These are phyloP conservation scores for Aspergillus panamensis DNA, from an alignment of 495 filamentous ascomycete genomes.

Conservation along the genomic window DNA sequence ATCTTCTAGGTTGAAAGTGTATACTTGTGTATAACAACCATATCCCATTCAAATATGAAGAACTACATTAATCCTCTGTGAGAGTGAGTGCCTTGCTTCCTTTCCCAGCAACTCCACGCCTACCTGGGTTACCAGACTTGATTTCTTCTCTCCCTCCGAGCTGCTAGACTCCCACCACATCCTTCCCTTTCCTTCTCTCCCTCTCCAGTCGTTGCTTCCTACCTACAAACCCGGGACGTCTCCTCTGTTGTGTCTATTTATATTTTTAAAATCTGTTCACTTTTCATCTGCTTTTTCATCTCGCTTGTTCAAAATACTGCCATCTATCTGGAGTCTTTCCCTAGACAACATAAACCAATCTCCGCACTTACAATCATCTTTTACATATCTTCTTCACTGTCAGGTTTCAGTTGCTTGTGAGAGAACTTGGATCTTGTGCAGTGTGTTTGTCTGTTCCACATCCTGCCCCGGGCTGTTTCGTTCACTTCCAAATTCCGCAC, in stretches of 20 bases:
- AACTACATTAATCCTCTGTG: not conserved
- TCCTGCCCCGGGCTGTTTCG: conserved; percentile 14
- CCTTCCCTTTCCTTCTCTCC: conserved; percentile 14
- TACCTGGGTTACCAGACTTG: not conserved
- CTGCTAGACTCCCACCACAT: conserved; percentile 14
- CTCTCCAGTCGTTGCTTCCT: conserved; percentile 21
- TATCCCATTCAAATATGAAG: not conserved
- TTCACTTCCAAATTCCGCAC: conserved; percentile 3
- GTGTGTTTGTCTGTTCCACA: conserved; percentile 14
- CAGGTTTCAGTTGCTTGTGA: conserved; percentile 27
- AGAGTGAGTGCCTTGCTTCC: not conserved
- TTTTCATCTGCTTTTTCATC: conserved; percentile 1
- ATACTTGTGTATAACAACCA: not conserved
- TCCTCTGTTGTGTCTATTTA: conserved; percentile 5
- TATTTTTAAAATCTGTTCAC: conserved; percentile 8
- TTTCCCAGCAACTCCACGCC: not conserved
- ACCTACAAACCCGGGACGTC: conserved; percentile 6
- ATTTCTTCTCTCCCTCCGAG: not conserved
- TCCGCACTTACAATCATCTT: conserved; percentile 20
- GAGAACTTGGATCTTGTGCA: conserved; percentile 27
- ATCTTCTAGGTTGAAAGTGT: not conserved
- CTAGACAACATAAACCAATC: conserved; percentile 5
- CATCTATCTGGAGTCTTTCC: conserved; percentile 21
- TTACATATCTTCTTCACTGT: conserved; percentile 19
- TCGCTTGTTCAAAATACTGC: conserved; percentile 26